Percentiles rank a stretch among this genome's conserved stretches.
Evolutionary conservation across 2,329 filamentous ascomycete genomes (phyloP).

Genomic region (Colletotrichum lindemuthianum): DNA sequence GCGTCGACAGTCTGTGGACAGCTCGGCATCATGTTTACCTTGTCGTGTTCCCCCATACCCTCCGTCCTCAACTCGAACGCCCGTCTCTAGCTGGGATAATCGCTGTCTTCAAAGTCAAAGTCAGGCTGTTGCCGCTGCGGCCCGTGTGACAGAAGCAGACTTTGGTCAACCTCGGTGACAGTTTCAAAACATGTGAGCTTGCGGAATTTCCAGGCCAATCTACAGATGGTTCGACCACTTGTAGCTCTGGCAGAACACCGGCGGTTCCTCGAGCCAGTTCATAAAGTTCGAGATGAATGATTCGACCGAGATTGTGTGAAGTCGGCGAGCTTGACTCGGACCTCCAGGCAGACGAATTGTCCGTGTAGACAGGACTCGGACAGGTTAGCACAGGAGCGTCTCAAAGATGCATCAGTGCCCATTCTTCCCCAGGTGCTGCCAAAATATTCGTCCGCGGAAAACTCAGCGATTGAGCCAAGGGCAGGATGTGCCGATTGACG

Average conservation of each 20-base stretch:
- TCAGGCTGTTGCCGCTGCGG: constrained; percentile 8
- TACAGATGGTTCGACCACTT: too few species aligned
- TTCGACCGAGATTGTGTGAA: neutral
- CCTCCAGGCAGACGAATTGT: too few species aligned
- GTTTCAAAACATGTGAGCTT: neutral
- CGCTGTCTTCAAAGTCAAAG: constrained; percentile 9
- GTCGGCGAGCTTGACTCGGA: neutral
- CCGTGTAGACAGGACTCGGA: too few species aligned
- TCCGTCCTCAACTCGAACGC: neutral
- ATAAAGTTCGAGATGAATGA: too few species aligned
- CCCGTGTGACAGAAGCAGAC: neutral
- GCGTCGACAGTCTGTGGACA: too few species aligned
- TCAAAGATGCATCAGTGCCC: neutral
- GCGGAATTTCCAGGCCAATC: too few species aligned
- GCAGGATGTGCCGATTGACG: neutral
- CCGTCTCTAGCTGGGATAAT: constrained; percentile 5
- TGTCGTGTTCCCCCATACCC: neutral
- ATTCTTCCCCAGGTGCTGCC: neutral
- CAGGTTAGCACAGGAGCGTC: too few species aligned
- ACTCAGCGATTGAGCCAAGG: neutral
- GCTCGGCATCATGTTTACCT: too few species aligned
- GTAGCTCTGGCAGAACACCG: too few species aligned
- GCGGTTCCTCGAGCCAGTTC: too few species aligned
- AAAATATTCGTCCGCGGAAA: neutral
- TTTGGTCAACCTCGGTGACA: neutral